Conservation (phyloP, 1,139 yeast species). For the Suhomyces wounanorum region DNA sequence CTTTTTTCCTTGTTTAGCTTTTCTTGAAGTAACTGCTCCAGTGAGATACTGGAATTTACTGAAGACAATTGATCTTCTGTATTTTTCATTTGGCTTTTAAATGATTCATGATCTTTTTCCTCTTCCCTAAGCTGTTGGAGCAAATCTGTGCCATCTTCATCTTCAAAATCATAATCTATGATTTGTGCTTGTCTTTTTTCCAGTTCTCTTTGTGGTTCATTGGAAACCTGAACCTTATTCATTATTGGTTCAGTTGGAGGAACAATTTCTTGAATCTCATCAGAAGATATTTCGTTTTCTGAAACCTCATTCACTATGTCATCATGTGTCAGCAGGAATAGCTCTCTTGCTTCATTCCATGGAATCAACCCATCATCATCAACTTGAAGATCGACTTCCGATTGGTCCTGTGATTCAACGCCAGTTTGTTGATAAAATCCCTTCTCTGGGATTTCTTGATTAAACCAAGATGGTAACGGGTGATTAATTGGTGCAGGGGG, state of each 20-base stretch:
- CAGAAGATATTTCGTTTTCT: conserved; percentile 10
- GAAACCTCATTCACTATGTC: conserved; percentile 16
- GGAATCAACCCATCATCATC: conserved; percentile 53
- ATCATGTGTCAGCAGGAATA: conserved; percentile 20
- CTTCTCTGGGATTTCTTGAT: conserved; percentile 15
- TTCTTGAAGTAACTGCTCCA: conserved; percentile 56
- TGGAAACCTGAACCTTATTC: background rate
- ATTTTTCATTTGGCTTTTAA: conserved; percentile 50
- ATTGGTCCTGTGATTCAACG: conserved; percentile 18
- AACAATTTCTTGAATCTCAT: conserved; percentile 18
- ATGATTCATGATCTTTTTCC: conserved; percentile 67
- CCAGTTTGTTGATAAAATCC: conserved; percentile 11
- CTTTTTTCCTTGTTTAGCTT: conserved; percentile 69
- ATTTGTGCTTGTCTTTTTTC: conserved; percentile 23
- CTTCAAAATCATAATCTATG: conserved; percentile 67
- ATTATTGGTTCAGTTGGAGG: conserved; percentile 2
- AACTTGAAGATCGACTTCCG: conserved; percentile 26
- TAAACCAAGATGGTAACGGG: conserved; percentile 38
- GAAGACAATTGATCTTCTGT: conserved; percentile 22
- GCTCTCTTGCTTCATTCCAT: conserved; percentile 47
- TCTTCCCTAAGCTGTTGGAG: conserved; percentile 66
- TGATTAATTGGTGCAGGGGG: background rate
- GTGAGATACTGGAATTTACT: conserved; percentile 41
- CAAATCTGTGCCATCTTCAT: conserved; percentile 72
- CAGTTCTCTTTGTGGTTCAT: conserved; percentile 1